Percentiles rank a stretch among this genome's conserved stretches.
Conservation (phyloP, 2,329 filamentous ascomycete genomes). For the Fusarium graminum region DNA sequence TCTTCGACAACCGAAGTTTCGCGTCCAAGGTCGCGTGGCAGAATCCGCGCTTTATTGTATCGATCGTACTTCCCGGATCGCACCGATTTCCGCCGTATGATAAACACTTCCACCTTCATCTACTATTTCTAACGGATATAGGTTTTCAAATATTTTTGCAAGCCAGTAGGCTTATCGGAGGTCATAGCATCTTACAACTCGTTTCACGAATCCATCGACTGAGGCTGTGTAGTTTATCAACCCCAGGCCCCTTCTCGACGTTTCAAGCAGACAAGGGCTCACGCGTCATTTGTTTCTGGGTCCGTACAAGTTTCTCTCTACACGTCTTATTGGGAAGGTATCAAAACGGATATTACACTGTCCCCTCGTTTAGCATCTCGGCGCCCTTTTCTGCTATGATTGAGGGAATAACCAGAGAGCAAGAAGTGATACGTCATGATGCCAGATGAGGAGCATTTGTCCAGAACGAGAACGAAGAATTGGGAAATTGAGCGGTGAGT, state of each 20-base stretch:
- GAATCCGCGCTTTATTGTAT: conserved; percentile 65
- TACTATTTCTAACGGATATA: conserved; percentile 49
- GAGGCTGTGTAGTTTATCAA: conserved; percentile 52
- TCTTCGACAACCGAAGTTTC: conserved; percentile 62
- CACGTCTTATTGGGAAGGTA: fast-evolving
- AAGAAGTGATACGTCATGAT: conserved; percentile 57
- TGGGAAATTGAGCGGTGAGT: conserved; percentile 28
- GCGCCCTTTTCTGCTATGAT: conserved; percentile 56
- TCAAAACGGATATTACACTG: neutral
- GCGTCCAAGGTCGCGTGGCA: conserved; percentile 65
- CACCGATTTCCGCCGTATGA: conserved; percentile 63
- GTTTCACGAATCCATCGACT: neutral
- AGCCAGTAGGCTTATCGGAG: conserved; percentile 56
- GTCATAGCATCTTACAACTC: conserved; percentile 49
- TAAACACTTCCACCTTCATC: too few relatives aligned
- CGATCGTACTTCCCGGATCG: conserved; percentile 63
- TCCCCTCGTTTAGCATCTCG: conserved; percentile 52
- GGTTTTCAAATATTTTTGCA: conserved; percentile 66
- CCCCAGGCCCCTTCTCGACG: conserved; percentile 53
- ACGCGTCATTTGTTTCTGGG: conserved; percentile 13
- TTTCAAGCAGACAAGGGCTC: conserved; percentile 53
- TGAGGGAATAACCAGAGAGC: conserved; percentile 56
- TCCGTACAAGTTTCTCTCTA: neutral
- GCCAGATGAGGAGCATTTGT: conserved; percentile 57
- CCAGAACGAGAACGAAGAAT: conserved; percentile 60